Conservation (phyloP, 2,329 filamentous ascomycete species). For the Rhexocercosporidium sp. region DNA sequence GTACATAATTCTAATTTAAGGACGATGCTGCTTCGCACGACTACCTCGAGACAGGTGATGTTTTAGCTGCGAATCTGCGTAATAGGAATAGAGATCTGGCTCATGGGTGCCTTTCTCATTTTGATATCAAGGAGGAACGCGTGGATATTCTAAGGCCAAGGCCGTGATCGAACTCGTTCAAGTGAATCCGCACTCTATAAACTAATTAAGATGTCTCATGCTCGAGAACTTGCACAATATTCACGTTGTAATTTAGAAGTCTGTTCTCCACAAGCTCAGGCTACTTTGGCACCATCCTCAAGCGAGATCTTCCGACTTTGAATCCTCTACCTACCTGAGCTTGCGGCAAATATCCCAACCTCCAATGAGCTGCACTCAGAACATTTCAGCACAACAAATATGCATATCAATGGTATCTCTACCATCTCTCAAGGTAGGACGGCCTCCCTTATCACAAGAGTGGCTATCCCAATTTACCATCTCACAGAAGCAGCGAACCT, state of each 20-base stretch:
- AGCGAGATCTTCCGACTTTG: slow-evolving; percentile 27
- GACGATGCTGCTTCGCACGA: not conserved
- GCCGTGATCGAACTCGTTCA: not conserved
- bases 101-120: not conserved
- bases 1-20: not conserved
- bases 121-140: not conserved
- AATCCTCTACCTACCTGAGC: not conserved
- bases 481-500: slow-evolving; percentile 36
- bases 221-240: not conserved
- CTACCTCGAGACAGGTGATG: not conserved
- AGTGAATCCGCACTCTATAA: not conserved
- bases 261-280: not conserved
- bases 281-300: slow-evolving; percentile 13
- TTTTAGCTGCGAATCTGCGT: not conserved
- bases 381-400: slow-evolving; percentile 22
- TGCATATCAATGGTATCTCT: slow-evolving; percentile 35
- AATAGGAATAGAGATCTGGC: not conserved
- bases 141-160: too few species aligned
- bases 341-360: not conserved
- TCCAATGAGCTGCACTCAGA: not conserved
- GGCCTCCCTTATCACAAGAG: not conserved
- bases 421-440: slow-evolving; percentile 35
- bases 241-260: not conserved
- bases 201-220: not conserved
- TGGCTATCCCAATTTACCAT: slow-evolving; percentile 24